Conservation (phyloP, 257 asterid species). For the Dorcoceras hygrometricum region DNA sequence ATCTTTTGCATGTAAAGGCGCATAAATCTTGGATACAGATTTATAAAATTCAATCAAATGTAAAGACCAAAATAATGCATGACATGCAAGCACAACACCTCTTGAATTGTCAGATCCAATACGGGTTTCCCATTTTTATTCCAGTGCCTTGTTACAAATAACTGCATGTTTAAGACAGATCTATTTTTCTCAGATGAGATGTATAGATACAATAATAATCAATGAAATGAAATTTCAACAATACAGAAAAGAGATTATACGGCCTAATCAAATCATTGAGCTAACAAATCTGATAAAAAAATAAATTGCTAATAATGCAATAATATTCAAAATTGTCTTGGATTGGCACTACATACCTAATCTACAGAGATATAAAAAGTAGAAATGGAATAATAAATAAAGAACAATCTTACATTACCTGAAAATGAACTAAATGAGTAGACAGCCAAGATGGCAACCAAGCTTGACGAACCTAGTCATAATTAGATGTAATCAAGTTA, state of each 20-base stretch:
- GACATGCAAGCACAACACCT: slow-evolving; percentile 28
- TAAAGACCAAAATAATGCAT: background rate
- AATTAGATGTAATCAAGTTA: background rate
- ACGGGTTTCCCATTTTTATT: slow-evolving; percentile 37
- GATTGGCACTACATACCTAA: too few species aligned
- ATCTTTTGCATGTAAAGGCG: background rate
- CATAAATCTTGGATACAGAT: background rate
- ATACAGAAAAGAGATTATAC: too few species aligned
- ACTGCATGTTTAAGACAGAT: slow-evolving; percentile 34
- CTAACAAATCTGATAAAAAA: too few species aligned
- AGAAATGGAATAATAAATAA: too few species aligned
- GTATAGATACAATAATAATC: too few species aligned
- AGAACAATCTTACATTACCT: too few species aligned
- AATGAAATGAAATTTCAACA: too few species aligned
- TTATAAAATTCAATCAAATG: background rate
- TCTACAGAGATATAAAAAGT: too few species aligned
- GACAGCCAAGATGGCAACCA: slow-evolving; percentile 51
- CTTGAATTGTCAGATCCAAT: slow-evolving; percentile 31
- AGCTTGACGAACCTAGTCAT: slow-evolving; percentile 33
- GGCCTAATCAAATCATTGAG: too few species aligned
- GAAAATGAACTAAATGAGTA: slow-evolving; percentile 35
- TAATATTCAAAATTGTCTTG: too few species aligned
- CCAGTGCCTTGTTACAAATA: slow-evolving; percentile 36
- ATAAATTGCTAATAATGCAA: too few species aligned
- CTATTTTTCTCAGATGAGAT: background rate